A percentile compares a stretch with the other conserved stretches of the same genome.
Evolutionary conservation across 306 rosid genomes (phyloP).

Genomic region (Prunus armeniaca): DNA sequence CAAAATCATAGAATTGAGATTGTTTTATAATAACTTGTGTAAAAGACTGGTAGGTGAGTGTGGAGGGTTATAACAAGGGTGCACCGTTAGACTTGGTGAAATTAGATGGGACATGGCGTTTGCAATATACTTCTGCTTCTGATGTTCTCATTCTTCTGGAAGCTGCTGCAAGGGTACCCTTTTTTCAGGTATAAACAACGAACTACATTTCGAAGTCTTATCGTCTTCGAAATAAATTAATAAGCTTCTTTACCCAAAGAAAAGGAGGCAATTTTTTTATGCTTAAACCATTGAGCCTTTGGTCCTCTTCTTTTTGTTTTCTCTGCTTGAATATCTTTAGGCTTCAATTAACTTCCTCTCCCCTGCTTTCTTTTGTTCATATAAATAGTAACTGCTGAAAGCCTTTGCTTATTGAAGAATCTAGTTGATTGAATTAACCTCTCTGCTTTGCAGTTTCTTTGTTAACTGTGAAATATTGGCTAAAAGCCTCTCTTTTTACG

Average conservation of each 20-base stretch:
- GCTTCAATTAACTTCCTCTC: background rate
- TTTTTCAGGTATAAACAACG: slow-evolving; percentile 62
- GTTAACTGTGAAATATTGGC: background rate
- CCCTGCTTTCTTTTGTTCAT: too few species aligned
- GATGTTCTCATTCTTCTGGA: slow-evolving; percentile 85
- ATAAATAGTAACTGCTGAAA: too few species aligned
- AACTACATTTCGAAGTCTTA: background rate
- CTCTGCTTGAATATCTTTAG: background rate
- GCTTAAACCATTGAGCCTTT: slow-evolving; percentile 3
- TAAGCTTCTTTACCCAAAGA: background rate
- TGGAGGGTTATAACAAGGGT: slow-evolving; percentile 59
- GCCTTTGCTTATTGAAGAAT: too few species aligned
- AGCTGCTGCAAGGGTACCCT: slow-evolving; percentile 82
- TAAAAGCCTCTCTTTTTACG: background rate
- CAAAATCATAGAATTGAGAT: background rate
- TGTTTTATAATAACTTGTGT: background rate
- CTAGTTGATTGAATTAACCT: too few species aligned
- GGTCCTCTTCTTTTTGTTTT: background rate
- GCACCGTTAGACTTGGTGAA: slow-evolving; percentile 51
- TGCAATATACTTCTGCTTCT: slow-evolving; percentile 85
- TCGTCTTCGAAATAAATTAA: background rate
- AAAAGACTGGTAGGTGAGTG: slow-evolving; percentile 50
- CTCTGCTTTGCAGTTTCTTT: too few species aligned
- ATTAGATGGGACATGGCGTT: slow-evolving; percentile 91
- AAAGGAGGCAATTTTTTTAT: background rate